These are phyloP conservation scores for Colletotrichum sp. DNA, from an alignment of 2,329 filamentous ascomycete genomes.

Conservation along the genomic window DNA sequence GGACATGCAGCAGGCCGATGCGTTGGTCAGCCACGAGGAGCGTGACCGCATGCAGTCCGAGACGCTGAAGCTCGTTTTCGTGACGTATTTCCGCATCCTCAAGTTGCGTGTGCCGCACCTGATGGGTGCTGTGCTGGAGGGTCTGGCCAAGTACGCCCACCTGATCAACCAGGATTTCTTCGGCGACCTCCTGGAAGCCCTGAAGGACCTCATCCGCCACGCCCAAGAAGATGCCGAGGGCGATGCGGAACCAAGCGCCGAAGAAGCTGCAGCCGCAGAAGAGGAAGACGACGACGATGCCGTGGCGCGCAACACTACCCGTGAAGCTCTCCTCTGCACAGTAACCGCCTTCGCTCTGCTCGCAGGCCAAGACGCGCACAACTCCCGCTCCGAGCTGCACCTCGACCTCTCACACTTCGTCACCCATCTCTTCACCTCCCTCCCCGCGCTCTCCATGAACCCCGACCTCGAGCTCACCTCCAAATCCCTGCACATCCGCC, in stretches of 20 bases:
- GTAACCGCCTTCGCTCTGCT: slow-evolving; percentile 97
- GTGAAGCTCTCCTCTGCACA: slow-evolving; percentile 90
- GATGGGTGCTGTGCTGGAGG: slow-evolving; percentile 97
- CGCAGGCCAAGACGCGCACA: slow-evolving; percentile 89
- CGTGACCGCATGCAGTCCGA: slow-evolving; percentile 93
- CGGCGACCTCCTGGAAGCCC: slow-evolving; percentile 89
- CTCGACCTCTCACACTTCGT: slow-evolving; percentile 96
- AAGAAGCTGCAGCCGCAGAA: slow-evolving; percentile 35
- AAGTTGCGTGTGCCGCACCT: slow-evolving; percentile 82
- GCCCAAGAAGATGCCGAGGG: slow-evolving; percentile 61
- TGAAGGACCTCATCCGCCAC: slow-evolving; percentile 89
- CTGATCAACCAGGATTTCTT: slow-evolving; percentile 99
- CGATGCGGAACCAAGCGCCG: slow-evolving; percentile 43
- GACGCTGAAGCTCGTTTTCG: slow-evolving; percentile 94
- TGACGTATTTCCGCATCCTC: slow-evolving; percentile 91
- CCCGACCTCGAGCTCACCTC: slow-evolving; percentile 84
- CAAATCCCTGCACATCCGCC: slow-evolving; percentile 70
- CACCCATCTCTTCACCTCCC: slow-evolving; percentile 86
- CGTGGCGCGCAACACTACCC: slow-evolving; percentile 72
- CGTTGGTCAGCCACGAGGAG: slow-evolving; percentile 89
- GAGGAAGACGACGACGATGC: slow-evolving; percentile 52
- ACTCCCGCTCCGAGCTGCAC: slow-evolving; percentile 79
- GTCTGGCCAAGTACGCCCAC: slow-evolving; percentile 90
- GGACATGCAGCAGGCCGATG: slow-evolving; percentile 92
- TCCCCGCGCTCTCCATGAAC: slow-evolving; percentile 79